These are phyloP conservation scores for Nothophoma quercina DNA, from an alignment of 2,329 filamentous ascomycete genomes.

Conservation along the genomic window DNA sequence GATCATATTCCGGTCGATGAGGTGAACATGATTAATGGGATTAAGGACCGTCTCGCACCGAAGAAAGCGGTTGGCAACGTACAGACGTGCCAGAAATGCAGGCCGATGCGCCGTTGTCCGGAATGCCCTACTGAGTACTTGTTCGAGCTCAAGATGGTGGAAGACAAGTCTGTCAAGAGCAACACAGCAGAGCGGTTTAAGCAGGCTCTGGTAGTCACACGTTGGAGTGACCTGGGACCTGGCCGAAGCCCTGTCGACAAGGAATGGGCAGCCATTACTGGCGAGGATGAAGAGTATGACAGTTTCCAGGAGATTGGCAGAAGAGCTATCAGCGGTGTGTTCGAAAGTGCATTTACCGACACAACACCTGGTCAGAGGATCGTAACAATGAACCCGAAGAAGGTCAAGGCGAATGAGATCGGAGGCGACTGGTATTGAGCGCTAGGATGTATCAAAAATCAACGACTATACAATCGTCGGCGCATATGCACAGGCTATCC, in stretches of 20 bases:
- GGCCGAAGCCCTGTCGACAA: slow-evolving; percentile 52
- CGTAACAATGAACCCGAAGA: slow-evolving; percentile 65
- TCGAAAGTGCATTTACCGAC: slow-evolving; percentile 64
- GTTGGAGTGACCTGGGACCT: slow-evolving; percentile 69
- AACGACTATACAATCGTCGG: too few species aligned
- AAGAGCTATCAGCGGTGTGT: slow-evolving; percentile 65
- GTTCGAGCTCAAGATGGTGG: slow-evolving; percentile 65
- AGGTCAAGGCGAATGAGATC: slow-evolving; percentile 62
- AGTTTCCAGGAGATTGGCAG: slow-evolving; percentile 62
- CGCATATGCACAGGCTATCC: too few species aligned
- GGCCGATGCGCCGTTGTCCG: slow-evolving; percentile 67
- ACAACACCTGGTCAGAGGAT: slow-evolving; percentile 66
- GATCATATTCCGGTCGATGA: slow-evolving; percentile 62
- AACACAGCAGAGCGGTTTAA: slow-evolving; percentile 60
- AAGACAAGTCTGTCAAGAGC: slow-evolving; percentile 56
- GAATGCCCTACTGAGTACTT: slow-evolving; percentile 70
- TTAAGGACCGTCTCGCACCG: slow-evolving; percentile 29
- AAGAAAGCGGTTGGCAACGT: slow-evolving; percentile 55
- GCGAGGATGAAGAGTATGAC: slow-evolving; percentile 55
- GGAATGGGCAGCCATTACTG: slow-evolving; percentile 63
- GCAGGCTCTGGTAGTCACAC: slow-evolving; percentile 66
- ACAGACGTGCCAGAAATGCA: slow-evolving; percentile 63
- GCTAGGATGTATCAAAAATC: slow-evolving; percentile 36
- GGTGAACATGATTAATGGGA: slow-evolving; percentile 53
- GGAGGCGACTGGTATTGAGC: slow-evolving; percentile 69